phyloP scores from a whole-genome alignment of 768 basidiomycete species.

The Dioszegia crocea region DNA sequence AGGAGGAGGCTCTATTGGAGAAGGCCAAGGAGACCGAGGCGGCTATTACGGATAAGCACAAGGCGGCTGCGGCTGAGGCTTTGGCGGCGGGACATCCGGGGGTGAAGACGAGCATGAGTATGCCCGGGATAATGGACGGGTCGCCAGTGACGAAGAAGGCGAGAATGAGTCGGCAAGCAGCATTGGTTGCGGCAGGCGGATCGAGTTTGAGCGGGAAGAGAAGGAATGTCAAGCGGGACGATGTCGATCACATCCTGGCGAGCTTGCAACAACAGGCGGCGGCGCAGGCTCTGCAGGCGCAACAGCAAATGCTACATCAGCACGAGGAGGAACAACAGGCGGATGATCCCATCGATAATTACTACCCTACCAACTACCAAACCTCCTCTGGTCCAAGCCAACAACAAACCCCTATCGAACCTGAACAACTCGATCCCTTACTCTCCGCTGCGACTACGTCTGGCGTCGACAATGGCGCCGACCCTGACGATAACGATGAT shows the following conservation, averaged over 20 bases:
- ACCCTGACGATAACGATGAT: neutral
- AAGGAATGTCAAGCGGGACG: constrained; percentile 17
- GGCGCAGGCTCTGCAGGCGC: neutral
- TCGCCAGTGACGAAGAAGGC: constrained; percentile 16
- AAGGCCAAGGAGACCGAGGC: constrained; percentile 35
- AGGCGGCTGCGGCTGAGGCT: constrained; percentile 41
- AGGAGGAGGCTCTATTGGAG: constrained; percentile 40
- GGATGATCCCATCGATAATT: neutral
- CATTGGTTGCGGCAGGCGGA: neutral
- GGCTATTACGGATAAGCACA: constrained; percentile 32
- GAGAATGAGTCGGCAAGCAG: constrained; percentile 10
- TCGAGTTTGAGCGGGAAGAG: constrained; percentile 1
- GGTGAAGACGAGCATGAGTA: constrained; percentile 35
- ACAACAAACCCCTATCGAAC: neutral
- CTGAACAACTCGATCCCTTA: neutral
- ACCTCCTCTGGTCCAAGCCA: neutral
- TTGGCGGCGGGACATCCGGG: constrained; percentile 39
- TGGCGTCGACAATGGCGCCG: neutral
- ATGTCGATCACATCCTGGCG: neutral
- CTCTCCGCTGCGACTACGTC: neutral
- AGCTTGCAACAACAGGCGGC: constrained; percentile 6
- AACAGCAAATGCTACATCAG: constrained; percentile 1
- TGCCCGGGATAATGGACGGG: constrained; percentile 28
- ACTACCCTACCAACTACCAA: neutral
- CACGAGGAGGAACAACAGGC: neutral